Evolutionary conservation across 2,329 filamentous ascomycete species (phyloP), one percentile per base, ranked within the genome.

Genomic region (Trichoderma oligosporum): DNA sequence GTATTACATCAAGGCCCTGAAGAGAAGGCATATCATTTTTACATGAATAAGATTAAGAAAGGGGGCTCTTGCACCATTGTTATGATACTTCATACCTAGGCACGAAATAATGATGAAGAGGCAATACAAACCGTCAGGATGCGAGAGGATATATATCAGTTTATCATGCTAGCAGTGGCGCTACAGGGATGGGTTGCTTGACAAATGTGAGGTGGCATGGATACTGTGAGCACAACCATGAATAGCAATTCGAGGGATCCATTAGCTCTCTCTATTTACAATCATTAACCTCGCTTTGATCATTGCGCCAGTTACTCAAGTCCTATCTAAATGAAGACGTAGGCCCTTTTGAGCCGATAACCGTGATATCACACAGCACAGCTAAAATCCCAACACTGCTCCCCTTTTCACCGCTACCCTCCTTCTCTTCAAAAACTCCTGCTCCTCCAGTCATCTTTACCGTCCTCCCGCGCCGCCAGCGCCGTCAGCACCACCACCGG

Each of bases 391-490:
- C n/a, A n/a, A n/a, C n/a, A n/a, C n/a, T n/a, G n/a, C n/a, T n/a
- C 24, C 4, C 8, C 24, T 29, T 16, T 16, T 39, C 29, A 18
- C 27, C 16, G 11, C 35, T 18, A 14, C 22, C 22, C 20, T 35
- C 36, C 38, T 31, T 33, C 27, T 53, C 39, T 18, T 44, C 24
- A 29, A 9, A 16, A 20, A 16, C 16, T 42, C 4, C 25, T 27
- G 29, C 24, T 16, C 8, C 36, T 53, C 12, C 8, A 35, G 9
- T 20, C n/a, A 20, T 31, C 24, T 39, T 52, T 58, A 58, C 39
- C 48, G 47, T 39, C 63, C n/a, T n/a, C n/a, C 64, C 36, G 65
- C 60, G 55, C 68, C 69, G 22, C 65, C 62, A 20, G 65, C 67
- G 33, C 54, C 54, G 12, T 25, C 33, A 20, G 54, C 54, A 39